Percentiles rank a stretch among this genome's conserved stretches.
Conservation (phyloP, 352 stramenopile genomes). For the Phytopythium helicoides region DNA sequence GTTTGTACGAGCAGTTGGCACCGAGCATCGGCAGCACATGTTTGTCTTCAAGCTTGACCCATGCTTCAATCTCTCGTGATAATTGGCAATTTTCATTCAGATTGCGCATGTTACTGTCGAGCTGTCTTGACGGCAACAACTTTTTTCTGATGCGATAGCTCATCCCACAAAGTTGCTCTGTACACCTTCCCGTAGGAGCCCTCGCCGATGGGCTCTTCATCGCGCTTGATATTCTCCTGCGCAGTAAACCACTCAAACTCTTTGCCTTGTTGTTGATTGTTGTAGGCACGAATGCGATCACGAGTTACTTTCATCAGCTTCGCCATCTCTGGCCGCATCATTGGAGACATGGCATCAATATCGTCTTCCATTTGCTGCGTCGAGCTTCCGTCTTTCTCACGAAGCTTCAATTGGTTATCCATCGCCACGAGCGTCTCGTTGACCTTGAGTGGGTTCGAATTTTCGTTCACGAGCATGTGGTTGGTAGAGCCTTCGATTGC, state of each 20-base stretch:
- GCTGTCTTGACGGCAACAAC: not conserved
- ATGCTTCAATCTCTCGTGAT: constrained; percentile 32
- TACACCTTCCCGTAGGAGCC: constrained; percentile 3
- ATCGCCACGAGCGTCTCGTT: constrained; percentile 17
- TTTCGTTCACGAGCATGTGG: not conserved
- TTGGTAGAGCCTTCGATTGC: not conserved
- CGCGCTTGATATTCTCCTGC: constrained; percentile 9
- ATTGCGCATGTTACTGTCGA: not conserved
- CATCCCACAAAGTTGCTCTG: constrained; percentile 14
- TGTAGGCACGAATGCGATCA: constrained; percentile 4
- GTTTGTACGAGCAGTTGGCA: constrained; percentile 20
- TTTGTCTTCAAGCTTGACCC: constrained; percentile 17
- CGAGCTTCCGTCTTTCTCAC: not conserved
- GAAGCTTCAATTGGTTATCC: constrained; percentile 4
- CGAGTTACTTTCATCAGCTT: constrained; percentile 11
- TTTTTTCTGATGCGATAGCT: constrained; percentile 6
- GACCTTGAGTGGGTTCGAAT: constrained; percentile 11
- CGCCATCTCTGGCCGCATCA: not conserved
- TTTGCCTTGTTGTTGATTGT: not conserved
- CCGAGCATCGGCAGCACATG: constrained; percentile 35
- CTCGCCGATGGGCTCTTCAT: constrained; percentile 4
- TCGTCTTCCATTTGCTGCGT: constrained; percentile 1
- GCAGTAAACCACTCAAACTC: constrained; percentile 25
- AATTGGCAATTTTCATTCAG: constrained; percentile 9
- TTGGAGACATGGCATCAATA: constrained; percentile 3